Evolutionary conservation across 2,329 filamentous ascomycete genomes (phyloP), one percentile per base, ranked within the genome.

Genomic region (Fusarium sp.): DNA sequence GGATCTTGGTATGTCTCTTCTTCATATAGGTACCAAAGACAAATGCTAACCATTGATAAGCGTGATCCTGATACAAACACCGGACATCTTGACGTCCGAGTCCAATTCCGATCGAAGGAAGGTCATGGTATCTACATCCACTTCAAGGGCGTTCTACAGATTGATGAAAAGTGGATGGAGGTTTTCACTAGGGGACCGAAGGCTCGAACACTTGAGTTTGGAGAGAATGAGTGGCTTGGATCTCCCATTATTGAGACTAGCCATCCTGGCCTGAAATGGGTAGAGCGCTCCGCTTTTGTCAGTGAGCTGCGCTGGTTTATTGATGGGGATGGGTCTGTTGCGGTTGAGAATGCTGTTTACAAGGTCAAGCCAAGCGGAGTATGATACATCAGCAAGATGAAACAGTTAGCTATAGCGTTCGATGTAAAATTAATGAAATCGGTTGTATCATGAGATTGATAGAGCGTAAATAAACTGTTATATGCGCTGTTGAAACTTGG

Each of bases 131-230:
- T 67, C 1, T 67, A 66, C 0, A 25, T 67, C 3, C 28, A 66
- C 32, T 59, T 66, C 8, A 12, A 49, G 1, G 64, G 61, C 1
- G 30, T 67, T 13, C 10, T 67, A 1, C 43, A 66, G 12, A 67
- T 67, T 9, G 43, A 67, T 19, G 49, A 66, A 4, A 66, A 66
- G 5, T 67, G 64, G 61, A 67, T 67, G 61, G 64, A 67, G 3
- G 64, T 67, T 1, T 67, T 67, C 2, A 67, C 61, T 3, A 9
- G 37, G 18, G 49, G 49, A 0, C 43, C 64, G 0, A 50, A 59
- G 16, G 61, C 61, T 8, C 43, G 61, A n/a, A 67, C 64, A 11
- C 61, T 67, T 0, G 50, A 67, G 3, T 67, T 66, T 33, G 64
- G 61, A 10, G 61, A 67, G 25, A 67, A 67, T 0, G 52, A 67